Evolutionary conservation across 2,329 filamentous ascomycete genomes (phyloP), one percentile per base, ranked within the genome.

Genomic region (Aspergillus fischeri): DNA sequence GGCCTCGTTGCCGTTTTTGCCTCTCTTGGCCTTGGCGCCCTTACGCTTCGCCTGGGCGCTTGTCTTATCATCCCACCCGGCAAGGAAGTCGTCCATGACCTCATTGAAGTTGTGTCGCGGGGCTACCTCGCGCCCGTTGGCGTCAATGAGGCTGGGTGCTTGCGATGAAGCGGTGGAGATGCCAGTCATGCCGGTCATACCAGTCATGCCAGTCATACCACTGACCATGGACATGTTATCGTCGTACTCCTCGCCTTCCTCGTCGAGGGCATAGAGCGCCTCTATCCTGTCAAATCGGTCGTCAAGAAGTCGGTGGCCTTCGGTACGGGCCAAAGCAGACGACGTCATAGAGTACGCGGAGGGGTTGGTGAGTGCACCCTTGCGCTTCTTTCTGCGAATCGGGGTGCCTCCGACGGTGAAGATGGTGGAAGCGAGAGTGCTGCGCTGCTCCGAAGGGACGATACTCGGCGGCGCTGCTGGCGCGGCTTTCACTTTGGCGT

Each of bases 61-160:
- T 21, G 71, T 73, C 51, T 78, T 75, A 62, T 75, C 75, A 48
- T 77, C 74, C 77, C 77, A 79, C 35, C 81, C 86, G 8, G 86
- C 89, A 27, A 97, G 77, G 76, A 99, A 99, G 56, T 96, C 92
- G 70, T 97, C 93, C 81, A 99, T 86, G 70, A 97, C 91, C 60
- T 81, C 84, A 70, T 96, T 88, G 74, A 99, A 96, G 71, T 97
- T 92, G 42, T 82, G 79, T 49, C 91, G 81, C 41, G 91, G 78
- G 9, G 87, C 83, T 0, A 87, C 68, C n/a, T 70, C 68, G 24
- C 68, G 64, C 41, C 71, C 73, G 17, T 68, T 71, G 11, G 68
- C 72, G 52, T 76, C 72, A 53, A 76, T 65, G 44, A 78, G 68
- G 55, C 88, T 70, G 76, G 83, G 77, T 1, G 90, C 86, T 60